Conservation (phyloP, 2,329 filamentous ascomycete species). For the Fonsecaea pedrosoi region DNA sequence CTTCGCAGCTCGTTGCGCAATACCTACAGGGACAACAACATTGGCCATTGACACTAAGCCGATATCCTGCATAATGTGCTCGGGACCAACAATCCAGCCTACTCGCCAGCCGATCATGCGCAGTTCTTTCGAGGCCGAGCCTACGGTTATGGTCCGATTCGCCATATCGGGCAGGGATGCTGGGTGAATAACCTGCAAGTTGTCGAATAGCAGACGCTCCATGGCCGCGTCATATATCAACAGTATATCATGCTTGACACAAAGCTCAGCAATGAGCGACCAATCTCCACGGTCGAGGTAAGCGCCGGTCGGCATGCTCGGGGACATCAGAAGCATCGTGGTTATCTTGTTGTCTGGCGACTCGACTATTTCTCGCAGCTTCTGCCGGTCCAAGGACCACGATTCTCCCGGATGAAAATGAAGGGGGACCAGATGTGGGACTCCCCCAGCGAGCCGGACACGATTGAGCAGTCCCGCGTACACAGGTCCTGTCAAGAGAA, state of each 20-base stretch:
- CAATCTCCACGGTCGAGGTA: conserved; percentile 22
- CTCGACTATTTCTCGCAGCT: conserved; percentile 15
- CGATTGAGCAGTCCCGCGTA: conserved; percentile 28
- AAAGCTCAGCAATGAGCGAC: conserved; percentile 24
- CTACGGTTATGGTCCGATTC: conserved; percentile 23
- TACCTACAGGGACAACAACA: conserved; percentile 31
- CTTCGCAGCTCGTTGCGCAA: conserved; percentile 22
- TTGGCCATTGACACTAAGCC: conserved; percentile 29
- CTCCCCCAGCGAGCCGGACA: conserved; percentile 26
- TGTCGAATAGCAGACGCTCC: conserved; percentile 31
- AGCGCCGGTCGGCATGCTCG: conserved; percentile 27
- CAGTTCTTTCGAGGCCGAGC: conserved; percentile 29
- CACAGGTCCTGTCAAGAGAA: conserved; percentile 25
- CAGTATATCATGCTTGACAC: conserved; percentile 25
- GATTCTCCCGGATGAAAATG: conserved; percentile 17
- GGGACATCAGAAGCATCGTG: conserved; percentile 29
- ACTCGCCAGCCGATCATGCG: conserved; percentile 32
- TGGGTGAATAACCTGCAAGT: conserved; percentile 16
- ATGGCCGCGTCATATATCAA: conserved; percentile 28
- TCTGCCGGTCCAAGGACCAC: conserved; percentile 23
- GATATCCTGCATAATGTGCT: conserved; percentile 22
- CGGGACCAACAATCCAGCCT: conserved; percentile 30
- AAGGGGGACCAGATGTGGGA: conserved; percentile 24
- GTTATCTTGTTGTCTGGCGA: conserved; percentile 8
- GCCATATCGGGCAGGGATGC: conserved; percentile 27